Evolutionary conservation across 202 grass and related monocot species (phyloP).

Genomic region (Zoysia matrella): DNA sequence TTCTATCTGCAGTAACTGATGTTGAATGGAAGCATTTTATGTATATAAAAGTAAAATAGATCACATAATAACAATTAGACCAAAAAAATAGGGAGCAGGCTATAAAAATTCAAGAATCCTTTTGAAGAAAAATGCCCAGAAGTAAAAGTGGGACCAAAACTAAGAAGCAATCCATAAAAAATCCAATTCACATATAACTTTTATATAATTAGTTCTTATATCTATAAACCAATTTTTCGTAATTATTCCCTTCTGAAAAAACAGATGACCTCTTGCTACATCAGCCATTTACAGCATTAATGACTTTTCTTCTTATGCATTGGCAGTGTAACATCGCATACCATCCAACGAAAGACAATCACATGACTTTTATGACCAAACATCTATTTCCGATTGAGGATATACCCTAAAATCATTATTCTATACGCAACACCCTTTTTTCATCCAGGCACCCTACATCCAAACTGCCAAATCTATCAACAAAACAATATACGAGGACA

Average conservation of each 20-base stretch:
- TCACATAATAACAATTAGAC: constrained; percentile 16
- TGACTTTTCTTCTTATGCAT: not conserved
- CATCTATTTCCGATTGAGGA: not conserved
- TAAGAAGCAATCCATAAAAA: constrained; percentile 25
- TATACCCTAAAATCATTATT: not conserved
- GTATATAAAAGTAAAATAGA: constrained; percentile 25
- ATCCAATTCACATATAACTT: not conserved
- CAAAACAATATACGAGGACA: not conserved
- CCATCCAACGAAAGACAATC: constrained; percentile 1
- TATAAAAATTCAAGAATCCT: not conserved
- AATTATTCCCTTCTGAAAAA: not conserved
- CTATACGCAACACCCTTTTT: not conserved
- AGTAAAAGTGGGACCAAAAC: not conserved
- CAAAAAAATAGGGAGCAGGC: constrained; percentile 11
- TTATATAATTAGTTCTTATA: not conserved
- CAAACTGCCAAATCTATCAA: not conserved
- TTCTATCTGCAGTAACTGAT: constrained; percentile 65
- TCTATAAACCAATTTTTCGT: not conserved
- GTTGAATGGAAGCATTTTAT: constrained; percentile 45
- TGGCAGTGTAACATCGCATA: not conserved
- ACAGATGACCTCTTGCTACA: not conserved
- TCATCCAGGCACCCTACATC: constrained; percentile 13
- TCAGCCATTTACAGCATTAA: not conserved
- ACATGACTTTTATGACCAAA: constrained; percentile 2
- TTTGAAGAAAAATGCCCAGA: not conserved